Base-by-base conservation (phyloP, 495 filamentous ascomycete species). In the Penicillium mononematosum region DNA sequence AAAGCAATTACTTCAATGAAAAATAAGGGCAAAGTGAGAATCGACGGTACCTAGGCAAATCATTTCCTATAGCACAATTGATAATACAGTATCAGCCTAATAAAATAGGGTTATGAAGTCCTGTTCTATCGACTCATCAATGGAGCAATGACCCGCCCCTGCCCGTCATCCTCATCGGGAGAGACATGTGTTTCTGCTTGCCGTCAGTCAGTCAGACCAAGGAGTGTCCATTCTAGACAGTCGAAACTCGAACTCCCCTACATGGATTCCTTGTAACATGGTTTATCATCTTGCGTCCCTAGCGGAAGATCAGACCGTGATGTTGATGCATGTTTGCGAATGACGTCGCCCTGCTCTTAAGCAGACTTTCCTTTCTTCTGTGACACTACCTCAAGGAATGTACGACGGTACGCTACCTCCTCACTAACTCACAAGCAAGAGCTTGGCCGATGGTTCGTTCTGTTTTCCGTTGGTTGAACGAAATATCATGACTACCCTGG, bases 141-240 rank as follows among this genome's bases (percentile, higher is more conserved):
- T 12, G 9, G 9, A 32, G 29, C 27, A 27, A 27, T 8, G 27
- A 27, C 27, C 7, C 27, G 55, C 20, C 7, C 17, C 43, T 69
- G 22, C 53, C 64, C 51, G 44, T 57, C 58, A 22, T 58, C 44
- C 25, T 52, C 14, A 38, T 43, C 38, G 60, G 45, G 45, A 52
- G 44, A 67, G 50, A 54, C 73, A 73, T 19, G 11, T 25, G 59
- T 50, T 87, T 84, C 61, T 92, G 81, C 66, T 90, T 83, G 16
- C 89, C 90, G 1, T 55, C 60, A 16, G 1, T 55, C 60, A 16
- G 93, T 79, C 3, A 96, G 78, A 24, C 78, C 79, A 19, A 96
- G 80, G 85, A 95, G 73, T 85, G 90, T 83, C 91, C 91, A 96
- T 66, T 95, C 90, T 9, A 84, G 73, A 66, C 89, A 95, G 14